Evolutionary conservation across 2,329 filamentous ascomycete species (phyloP).

Genomic region (Aureobasidium mangrovei): DNA sequence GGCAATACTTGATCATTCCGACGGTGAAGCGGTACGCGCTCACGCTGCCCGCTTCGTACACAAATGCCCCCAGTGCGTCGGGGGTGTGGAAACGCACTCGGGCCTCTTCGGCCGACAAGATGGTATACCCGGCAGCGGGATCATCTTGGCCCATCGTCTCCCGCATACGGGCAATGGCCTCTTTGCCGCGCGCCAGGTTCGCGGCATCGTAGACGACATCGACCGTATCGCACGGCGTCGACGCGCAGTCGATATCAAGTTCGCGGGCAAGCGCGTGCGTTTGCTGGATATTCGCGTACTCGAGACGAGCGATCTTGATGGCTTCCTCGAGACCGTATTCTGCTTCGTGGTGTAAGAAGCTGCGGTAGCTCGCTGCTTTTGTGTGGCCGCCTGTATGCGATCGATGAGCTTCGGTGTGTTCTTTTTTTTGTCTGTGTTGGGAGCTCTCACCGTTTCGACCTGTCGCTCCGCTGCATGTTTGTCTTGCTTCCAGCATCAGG

Average conservation of each 20-base stretch:
- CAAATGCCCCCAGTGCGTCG: conserved; percentile 37
- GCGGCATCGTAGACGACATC: conserved; percentile 48
- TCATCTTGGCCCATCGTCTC: conserved; percentile 36
- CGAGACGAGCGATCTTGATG: conserved; percentile 33
- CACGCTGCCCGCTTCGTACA: conserved; percentile 39
- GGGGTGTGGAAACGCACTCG: conserved; percentile 30
- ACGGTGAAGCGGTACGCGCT: conserved; percentile 34
- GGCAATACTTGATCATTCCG: conserved; percentile 39
- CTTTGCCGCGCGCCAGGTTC: conserved; percentile 32
- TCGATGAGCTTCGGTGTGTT: too few relatives aligned
- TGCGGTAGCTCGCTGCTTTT: conserved; percentile 43
- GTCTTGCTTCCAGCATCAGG: conserved; percentile 33
- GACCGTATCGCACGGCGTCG: conserved; percentile 43
- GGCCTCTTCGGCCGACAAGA: conserved; percentile 38
- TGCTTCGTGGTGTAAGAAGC: conserved; percentile 41
- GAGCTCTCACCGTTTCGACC: conserved; percentile 28
- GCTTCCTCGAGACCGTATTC: conserved; percentile 43
- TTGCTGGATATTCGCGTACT: conserved; percentile 40
- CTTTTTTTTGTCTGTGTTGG: not conserved
- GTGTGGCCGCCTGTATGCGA: conserved; percentile 35
- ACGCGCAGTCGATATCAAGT: conserved; percentile 44
- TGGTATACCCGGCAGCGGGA: conserved; percentile 36
- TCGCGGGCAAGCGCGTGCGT: conserved; percentile 46
- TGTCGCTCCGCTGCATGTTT: conserved; percentile 33
- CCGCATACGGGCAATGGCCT: conserved; percentile 39